Base-by-base conservation (phyloP, 768 basidiomycete genomes). In the Tubosaeta sp. region DNA sequence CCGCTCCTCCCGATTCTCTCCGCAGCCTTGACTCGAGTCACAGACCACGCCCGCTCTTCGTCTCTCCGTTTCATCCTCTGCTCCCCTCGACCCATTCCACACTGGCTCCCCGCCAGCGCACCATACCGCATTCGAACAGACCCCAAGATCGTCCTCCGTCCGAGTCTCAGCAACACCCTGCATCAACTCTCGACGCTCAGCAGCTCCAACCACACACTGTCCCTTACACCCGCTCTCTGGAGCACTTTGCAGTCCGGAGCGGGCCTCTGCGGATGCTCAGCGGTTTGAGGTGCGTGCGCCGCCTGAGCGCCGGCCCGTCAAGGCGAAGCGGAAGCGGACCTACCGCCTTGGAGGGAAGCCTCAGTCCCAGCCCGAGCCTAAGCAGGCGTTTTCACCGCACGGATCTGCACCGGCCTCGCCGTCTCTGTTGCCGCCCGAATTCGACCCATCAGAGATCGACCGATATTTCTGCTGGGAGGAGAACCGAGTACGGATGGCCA, bases 201-300 rank as follows among this genome's bases (percentile, higher is more conserved):
- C 17, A 79, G 86, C 59, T 93, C 92, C 1, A 92, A 97, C 62
- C 95, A 97, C 63, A 99, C 95, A 0, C 74, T 99, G 4, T 92
- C 89, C 1, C 95, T 0, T 97, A 95, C 68, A 97, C 95, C 6
- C 83, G 92, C 49, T 85, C 87, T 13, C 76, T 93, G 26, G 86
- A 88, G 54, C 93, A 97, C 68, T 95, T 95, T 67, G 91, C 94
- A 1, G 92, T 97, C 12, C 81, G 94, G 31, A 91, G 90, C 53
- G 89, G 86, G 22, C 93, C 92, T 0, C 88, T 85, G 17, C 74
- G 82, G 32, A 63, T 65, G 8, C 65, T 69, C 53, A 60, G 67
- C 42, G 65, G 16, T 65, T 61, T 25, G 71, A 76, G 32, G 53
- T 70, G 8, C 65, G 70, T 11, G 60, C 59, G 7, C 58, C 67